Base-by-base conservation (phyloP, 306 rosid species). In the Acacia acuminata region DNA sequence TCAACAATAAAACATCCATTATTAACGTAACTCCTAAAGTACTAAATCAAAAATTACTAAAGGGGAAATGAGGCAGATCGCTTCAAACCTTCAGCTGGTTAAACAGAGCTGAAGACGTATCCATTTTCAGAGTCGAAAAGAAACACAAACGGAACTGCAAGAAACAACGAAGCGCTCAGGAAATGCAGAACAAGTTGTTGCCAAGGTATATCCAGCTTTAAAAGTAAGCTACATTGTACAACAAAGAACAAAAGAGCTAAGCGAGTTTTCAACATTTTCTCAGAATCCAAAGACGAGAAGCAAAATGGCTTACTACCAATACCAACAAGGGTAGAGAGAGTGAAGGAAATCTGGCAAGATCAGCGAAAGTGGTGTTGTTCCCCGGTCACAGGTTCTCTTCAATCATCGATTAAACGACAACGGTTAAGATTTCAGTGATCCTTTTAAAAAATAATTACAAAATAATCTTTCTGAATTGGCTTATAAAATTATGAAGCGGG, bases 1-100 rank as follows among this genome's bases (percentile, higher is more conserved):
- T 70, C 63, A 76, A 78, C 50, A 34, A 76, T 12, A 2, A 50
- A 32, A 10, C 3, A 2, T 11, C 27, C 61, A 77, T 51, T 40
- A n/a, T 11, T 79, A 24, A 20, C 2, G 60, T 32, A 71, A 86
- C 86, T 40, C 75, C 16, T 73, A 38, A 61, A 65, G 32, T 34
- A 73, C 56, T 75, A 7, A 36, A 72, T 5, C 5, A 69, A 27
- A 73, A 53, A 60, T 27, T 20, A 14, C 10, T 19, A 30, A 10
- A 17, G 44, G 38, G 2, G 13, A 68, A 47, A 71, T 17, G 19
- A 47, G 1, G 16, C 36, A 43, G 48, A 50, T 22, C 4, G 34
- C 19, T 71, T 43, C 36, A 65, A 63, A 88, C 93, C 90, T 76
- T 85, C 73, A 90, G 89, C 71, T 85, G 90, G 75, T 83, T 90